Percentiles rank a stretch among this genome's conserved stretches.
These are phyloP conservation scores for Chalaropsis ovoidea DNA, from an alignment of 2,329 filamentous ascomycete genomes.

Conservation along the genomic window DNA sequence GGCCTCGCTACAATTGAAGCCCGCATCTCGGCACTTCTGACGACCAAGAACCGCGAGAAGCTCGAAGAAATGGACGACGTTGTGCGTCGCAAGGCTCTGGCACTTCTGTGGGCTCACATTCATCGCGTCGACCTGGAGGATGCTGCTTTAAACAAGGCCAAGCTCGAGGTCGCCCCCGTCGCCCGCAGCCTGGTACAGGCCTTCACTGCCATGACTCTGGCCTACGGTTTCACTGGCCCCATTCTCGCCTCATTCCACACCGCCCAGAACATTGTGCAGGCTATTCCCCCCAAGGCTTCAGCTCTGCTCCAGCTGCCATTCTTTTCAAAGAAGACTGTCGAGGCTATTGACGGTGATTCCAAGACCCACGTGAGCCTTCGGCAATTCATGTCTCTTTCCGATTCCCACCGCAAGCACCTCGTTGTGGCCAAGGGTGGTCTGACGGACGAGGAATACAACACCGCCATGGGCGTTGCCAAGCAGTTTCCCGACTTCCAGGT, in stretches of 20 bases:
- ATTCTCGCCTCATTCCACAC: conserved; percentile 73
- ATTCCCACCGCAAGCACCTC: conserved; percentile 60
- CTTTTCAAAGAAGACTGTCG: conserved; percentile 59
- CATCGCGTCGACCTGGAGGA: conserved; percentile 80
- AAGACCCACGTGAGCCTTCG: conserved; percentile 70
- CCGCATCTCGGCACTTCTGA: conserved; percentile 56
- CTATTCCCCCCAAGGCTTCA: conserved; percentile 69
- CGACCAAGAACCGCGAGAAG: conserved; percentile 61
- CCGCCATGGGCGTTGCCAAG: conserved; percentile 64
- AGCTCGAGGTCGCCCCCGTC: conserved; percentile 79
- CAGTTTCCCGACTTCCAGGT: conserved; percentile 78
- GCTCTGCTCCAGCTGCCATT: conserved; percentile 86
- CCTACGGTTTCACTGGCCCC: conserved; percentile 73
- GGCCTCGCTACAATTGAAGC: conserved; percentile 78
- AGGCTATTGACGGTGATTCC: conserved; percentile 61
- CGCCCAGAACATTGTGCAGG: conserved; percentile 82
- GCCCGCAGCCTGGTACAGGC: conserved; percentile 77
- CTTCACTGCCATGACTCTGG: conserved; percentile 75
- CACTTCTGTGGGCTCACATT: conserved; percentile 89
- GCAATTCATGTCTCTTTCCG: conserved; percentile 76
- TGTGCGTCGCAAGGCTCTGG: conserved; percentile 72
- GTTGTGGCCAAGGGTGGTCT: conserved; percentile 62
- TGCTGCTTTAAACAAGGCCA: conserved; percentile 64
- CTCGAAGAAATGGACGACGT: conserved; percentile 73
- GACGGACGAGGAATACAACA: conserved; percentile 63